phyloP scores from a whole-genome alignment of 2,329 filamentous ascomycete species.

The Polychaeton citri region DNA sequence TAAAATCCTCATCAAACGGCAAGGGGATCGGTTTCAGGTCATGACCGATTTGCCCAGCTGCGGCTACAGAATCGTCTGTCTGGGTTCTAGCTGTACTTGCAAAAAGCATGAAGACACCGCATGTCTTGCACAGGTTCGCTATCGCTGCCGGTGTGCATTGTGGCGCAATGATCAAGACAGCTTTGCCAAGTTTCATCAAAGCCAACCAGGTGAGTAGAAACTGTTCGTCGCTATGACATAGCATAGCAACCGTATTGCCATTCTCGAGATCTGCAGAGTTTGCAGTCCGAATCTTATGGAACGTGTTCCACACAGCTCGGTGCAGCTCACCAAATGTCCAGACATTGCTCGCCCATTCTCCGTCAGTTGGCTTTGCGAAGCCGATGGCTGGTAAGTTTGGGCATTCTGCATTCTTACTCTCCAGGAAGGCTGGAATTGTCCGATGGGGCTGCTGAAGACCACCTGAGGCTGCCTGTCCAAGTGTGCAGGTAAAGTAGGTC shows the following conservation, averaged over 20 bases:
- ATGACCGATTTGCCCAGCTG: constrained; percentile 7
- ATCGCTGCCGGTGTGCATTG: constrained; percentile 36
- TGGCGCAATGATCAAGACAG: constrained; percentile 44
- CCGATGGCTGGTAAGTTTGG: constrained; percentile 36
- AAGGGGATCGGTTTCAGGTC: constrained; percentile 3
- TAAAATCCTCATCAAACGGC: constrained; percentile 5
- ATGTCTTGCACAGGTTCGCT: constrained; percentile 38
- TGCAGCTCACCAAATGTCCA: constrained; percentile 20
- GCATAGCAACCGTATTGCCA: constrained; percentile 34
- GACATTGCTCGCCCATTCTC: constrained; percentile 16
- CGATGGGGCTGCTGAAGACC: constrained; percentile 25
- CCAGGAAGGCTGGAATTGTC: constrained; percentile 39
- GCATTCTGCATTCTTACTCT: constrained; percentile 29
- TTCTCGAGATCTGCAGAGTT: neutral
- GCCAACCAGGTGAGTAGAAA: constrained; percentile 50
- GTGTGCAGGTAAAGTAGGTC: constrained; percentile 49
- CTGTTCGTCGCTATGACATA: constrained; percentile 43
- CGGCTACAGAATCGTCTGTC: constrained; percentile 10
- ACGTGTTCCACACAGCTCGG: constrained; percentile 16
- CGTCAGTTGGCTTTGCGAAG: constrained; percentile 27
- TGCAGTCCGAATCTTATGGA: constrained; percentile 23
- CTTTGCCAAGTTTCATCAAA: constrained; percentile 41
- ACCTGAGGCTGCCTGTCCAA: constrained; percentile 39
- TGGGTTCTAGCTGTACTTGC: constrained; percentile 27
- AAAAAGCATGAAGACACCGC: constrained; percentile 31